These are phyloP conservation scores for Colletotrichum lindemuthianum DNA, from an alignment of 2,329 filamentous ascomycete species.

Conservation along the genomic window DNA sequence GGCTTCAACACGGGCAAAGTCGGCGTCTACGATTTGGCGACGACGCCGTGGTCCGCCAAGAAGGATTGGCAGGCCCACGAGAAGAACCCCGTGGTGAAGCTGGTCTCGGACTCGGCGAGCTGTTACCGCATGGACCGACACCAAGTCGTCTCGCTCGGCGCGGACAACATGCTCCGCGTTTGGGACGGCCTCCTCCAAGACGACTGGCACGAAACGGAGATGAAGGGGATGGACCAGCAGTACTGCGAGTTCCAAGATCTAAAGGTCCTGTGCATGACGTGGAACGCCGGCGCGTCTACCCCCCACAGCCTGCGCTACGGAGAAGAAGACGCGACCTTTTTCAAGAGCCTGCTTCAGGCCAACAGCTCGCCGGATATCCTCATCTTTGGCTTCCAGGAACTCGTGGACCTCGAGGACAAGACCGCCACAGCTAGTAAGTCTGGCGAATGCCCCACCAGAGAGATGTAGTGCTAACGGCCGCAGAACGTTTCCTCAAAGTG, in stretches of 20 bases:
- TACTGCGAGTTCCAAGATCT: conserved; percentile 90
- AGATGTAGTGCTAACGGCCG: conserved; percentile 41
- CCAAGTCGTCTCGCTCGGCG: conserved; percentile 87
- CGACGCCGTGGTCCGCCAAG: conserved; percentile 86
- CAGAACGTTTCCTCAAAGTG: conserved; percentile 86
- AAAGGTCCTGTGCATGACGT: conserved; percentile 84
- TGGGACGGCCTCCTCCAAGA: conserved; percentile 96
- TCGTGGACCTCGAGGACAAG: conserved; percentile 98
- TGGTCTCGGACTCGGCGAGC: conserved; percentile 82
- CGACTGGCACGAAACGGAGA: conserved; percentile 91
- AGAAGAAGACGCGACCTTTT: conserved; percentile 77
- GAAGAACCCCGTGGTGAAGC: conserved; percentile 76
- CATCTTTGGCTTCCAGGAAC: conserved; percentile 96
- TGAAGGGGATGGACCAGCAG: conserved; percentile 84
- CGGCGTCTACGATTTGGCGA: conserved; percentile 87
- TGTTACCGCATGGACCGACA: conserved; percentile 86
- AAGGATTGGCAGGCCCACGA: conserved; percentile 97
- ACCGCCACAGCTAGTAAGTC: conserved; percentile 88
- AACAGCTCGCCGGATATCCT: conserved; percentile 87
- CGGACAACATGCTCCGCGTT: conserved; percentile 82
- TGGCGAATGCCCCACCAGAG: background rate
- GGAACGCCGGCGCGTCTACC: conserved; percentile 98
- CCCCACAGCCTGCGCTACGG: conserved; percentile 81
- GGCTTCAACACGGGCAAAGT: conserved; percentile 95
- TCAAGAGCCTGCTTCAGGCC: conserved; percentile 81